Evolutionary conservation across 1,284 basidiomycete species (phyloP).

Genomic region (Puccinia novopanici): DNA sequence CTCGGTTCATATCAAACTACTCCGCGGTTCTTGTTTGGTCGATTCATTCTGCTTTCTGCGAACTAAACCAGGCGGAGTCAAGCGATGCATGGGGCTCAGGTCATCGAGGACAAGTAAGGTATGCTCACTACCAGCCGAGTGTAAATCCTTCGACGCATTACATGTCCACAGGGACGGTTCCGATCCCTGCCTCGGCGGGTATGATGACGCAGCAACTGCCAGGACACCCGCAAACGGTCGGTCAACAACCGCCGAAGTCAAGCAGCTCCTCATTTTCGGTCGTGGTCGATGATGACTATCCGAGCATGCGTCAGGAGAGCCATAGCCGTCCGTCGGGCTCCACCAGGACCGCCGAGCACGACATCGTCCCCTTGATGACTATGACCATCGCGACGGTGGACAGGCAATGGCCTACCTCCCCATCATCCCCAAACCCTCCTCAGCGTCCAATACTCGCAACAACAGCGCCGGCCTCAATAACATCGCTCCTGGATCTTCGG

Average conservation of each 20-base stretch:
- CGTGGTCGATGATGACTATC: slow-evolving; percentile 31
- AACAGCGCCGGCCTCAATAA: background rate
- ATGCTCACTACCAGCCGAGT: slow-evolving; percentile 29
- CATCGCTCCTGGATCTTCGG: background rate
- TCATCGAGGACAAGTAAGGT: slow-evolving; percentile 19
- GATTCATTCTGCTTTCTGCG: background rate
- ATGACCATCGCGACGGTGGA: slow-evolving; percentile 48
- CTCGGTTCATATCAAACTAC: background rate
- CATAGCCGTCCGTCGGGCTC: background rate
- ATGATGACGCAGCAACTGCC: background rate
- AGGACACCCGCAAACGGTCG: background rate
- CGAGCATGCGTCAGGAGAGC: background rate
- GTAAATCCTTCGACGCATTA: slow-evolving; percentile 27
- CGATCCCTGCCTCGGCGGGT: background rate
- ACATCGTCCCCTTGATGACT: slow-evolving; percentile 43
- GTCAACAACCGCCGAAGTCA: background rate
- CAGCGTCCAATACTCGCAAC: background rate
- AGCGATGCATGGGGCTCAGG: slow-evolving; percentile 23
- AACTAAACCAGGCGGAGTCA: slow-evolving; percentile 16
- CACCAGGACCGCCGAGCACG: slow-evolving; percentile 11
- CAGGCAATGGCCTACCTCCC: slow-evolving; percentile 50
- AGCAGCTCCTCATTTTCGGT: slow-evolving; percentile 32
- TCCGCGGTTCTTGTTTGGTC: background rate
- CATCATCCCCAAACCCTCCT: slow-evolving; percentile 47
- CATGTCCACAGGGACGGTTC: slow-evolving; percentile 24